A percentile compares a stretch with the other conserved stretches of the same genome.
phyloP scores from a whole-genome alignment of 371 early-diverging fungal species.

The Mortierella sp. region DNA sequence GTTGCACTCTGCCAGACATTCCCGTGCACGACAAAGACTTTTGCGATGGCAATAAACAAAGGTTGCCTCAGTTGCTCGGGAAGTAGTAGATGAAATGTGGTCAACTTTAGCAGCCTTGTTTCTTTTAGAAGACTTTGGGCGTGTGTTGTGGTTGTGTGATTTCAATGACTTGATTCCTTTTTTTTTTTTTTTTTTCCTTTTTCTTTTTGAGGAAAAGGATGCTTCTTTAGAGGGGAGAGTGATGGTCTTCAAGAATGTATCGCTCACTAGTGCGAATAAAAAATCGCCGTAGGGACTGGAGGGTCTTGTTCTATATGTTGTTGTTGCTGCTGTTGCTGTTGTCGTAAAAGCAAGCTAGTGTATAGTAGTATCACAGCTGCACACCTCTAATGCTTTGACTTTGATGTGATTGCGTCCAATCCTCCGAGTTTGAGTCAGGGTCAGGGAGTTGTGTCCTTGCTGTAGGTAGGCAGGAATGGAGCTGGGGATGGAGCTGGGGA shows the following conservation, averaged over 20 bases:
- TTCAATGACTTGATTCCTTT: neutral
- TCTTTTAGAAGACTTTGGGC: neutral
- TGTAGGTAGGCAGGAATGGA: no score
- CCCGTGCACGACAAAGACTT: conserved; percentile 45
- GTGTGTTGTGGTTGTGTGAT: neutral
- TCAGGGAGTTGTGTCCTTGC: no score
- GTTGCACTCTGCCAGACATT: conserved; percentile 55
- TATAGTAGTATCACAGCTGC: neutral
- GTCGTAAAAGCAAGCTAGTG: neutral
- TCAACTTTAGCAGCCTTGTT: conserved; percentile 14
- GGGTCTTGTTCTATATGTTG: neutral
- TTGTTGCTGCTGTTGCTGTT: conserved; percentile 3
- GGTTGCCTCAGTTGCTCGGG: conserved; percentile 48
- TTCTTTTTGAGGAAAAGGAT: no score
- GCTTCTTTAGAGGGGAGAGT: neutral
- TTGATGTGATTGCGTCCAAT: neutral
- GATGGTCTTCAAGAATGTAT: no score
- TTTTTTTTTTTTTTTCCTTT: no score
- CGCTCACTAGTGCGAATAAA: neutral
- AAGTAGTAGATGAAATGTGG: conserved; percentile 19
- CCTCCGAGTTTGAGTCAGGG: no score
- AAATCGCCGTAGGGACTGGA: neutral
- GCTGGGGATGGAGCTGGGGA: no score
- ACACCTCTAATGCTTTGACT: neutral
- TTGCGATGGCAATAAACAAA: conserved; percentile 42